A percentile compares a stretch with the other conserved stretches of the same genome.
Conservation (phyloP, 2,329 filamentous ascomycete species). For the Ophiosphaerella korrae region DNA sequence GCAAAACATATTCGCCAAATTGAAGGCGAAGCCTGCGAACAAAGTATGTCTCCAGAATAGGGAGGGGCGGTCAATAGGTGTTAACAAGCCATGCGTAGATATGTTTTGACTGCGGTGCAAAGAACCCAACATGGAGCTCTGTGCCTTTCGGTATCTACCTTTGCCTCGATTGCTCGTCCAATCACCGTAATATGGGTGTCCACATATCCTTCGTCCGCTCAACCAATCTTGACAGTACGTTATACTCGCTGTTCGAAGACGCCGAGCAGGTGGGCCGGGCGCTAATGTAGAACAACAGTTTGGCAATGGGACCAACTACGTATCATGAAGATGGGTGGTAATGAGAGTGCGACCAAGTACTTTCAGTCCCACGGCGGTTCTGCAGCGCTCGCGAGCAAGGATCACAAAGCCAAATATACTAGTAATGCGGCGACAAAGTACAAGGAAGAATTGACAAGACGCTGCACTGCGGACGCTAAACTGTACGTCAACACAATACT, state of each 20-base stretch:
- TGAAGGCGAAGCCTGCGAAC: conserved; percentile 93
- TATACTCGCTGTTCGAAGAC: not conserved
- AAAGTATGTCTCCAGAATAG: conserved; percentile 66
- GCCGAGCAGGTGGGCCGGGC: conserved; percentile 56
- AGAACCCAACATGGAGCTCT: conserved; percentile 98
- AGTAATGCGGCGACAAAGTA: conserved; percentile 94
- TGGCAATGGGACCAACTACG: conserved; percentile 99
- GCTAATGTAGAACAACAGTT: conserved; percentile 48
- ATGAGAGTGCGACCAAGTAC: conserved; percentile 97
- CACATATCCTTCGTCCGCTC: conserved; percentile 99
- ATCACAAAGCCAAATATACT: conserved; percentile 95
- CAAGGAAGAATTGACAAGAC: conserved; percentile 91
- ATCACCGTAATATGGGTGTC: conserved; percentile 96
- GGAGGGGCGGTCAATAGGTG: conserved; percentile 21
- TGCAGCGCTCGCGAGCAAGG: conserved; percentile 92
- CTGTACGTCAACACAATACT: conserved; percentile 64
- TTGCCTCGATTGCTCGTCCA: conserved; percentile 95
- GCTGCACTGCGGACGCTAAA: conserved; percentile 80
- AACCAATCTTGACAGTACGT: conserved; percentile 95
- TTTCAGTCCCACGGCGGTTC: conserved; percentile 96
- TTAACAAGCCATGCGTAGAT: conserved; percentile 61
- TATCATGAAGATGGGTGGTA: conserved; percentile 97
- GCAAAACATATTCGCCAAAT: conserved; percentile 95
- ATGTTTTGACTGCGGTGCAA: conserved; percentile 97
- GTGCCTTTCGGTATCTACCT: conserved; percentile 97